Evolutionary conservation across 2,329 filamentous ascomycete genomes (phyloP), one percentile per base, ranked within the genome.

Genomic region (Neonectria punicea): DNA sequence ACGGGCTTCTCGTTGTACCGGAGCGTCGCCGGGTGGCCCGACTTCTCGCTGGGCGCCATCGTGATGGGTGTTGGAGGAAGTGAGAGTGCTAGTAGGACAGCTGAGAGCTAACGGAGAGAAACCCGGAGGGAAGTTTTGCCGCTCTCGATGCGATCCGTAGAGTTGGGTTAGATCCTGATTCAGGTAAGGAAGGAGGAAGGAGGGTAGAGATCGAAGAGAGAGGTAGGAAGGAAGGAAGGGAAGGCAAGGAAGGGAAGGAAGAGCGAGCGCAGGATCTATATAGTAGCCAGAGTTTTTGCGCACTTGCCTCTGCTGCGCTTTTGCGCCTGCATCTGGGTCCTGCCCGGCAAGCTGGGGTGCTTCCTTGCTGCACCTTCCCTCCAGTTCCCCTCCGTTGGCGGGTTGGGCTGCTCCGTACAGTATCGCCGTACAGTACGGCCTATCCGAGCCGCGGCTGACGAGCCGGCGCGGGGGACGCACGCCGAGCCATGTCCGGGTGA

Each of bases 1-100:
- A 85, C 80, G 53, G 86, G 86, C 73, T 82, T 84, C 77, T 89
- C 86, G 70, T 85, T 81, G 77, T 89, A 89, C 68, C 83, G 83
- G 76, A 81, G 83, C 68, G 82, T 84, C 59, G 82, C 81, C 7
- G 79, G 78, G 30, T 46, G 36, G 22, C 47, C 8, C 36, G 82
- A 74, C 67, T 78, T 80, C 49, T 82, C 78, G 76, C 83, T 76
- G 72, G 77, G 77, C 68, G 77, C 79, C 81, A 85, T 84, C 59
- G 66, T 81, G 73, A 43, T 16, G 36, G 36, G 36, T 61, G 28
- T 22, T 22, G 32, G 36, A 34, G 20, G 20, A 34, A 20, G 11
- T 34, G 41, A 28, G 25, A 43, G 34, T 25, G 5, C 25, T 25
- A 25, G 25, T 41, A n/a, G 10, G 16, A 13, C 18, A 54, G 44